These are phyloP conservation scores for Cucurbita pepo DNA, from an alignment of 306 rosid species.

Conservation along the genomic window DNA sequence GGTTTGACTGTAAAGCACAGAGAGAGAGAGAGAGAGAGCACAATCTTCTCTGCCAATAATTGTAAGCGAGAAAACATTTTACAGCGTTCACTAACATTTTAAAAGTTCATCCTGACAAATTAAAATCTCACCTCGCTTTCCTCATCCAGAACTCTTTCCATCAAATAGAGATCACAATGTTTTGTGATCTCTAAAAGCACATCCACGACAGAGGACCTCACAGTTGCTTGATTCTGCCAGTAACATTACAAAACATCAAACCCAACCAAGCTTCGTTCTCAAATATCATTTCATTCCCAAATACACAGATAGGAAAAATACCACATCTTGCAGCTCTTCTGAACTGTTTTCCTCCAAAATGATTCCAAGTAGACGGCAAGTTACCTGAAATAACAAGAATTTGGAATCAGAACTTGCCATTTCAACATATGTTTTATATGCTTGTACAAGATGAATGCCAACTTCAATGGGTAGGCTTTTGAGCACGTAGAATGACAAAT, in stretches of 20 bases:
- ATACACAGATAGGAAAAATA: conserved; percentile 3
- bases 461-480: not conserved
- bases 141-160: conserved; percentile 87
- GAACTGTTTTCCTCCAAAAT: conserved; percentile 71
- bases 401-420: not conserved
- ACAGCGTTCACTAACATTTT: not conserved
- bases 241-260: conserved; percentile 13
- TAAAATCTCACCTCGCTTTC: conserved; percentile 61
- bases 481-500: not conserved
- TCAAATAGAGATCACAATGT: conserved; percentile 79
- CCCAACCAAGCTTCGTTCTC: conserved; percentile 6
- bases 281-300: not conserved
- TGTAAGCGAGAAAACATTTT: not conserved
- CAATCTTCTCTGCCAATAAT: not conserved
- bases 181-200: conserved; percentile 75
- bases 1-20: not conserved
- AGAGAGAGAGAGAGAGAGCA: not conserved
- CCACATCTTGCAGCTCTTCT: conserved; percentile 80
- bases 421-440: not conserved
- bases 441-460: not conserved
- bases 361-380: conserved; percentile 81
- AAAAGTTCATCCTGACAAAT: not conserved
- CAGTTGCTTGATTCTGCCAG: conserved; percentile 69
- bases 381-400: conserved; percentile 36
- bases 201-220: conserved; percentile 72